A percentile compares a stretch with the other conserved stretches of the same genome.
These are phyloP conservation scores for Colletotrichum endophyticum DNA, from an alignment of 2,329 filamentous ascomycete species.

Conservation along the genomic window DNA sequence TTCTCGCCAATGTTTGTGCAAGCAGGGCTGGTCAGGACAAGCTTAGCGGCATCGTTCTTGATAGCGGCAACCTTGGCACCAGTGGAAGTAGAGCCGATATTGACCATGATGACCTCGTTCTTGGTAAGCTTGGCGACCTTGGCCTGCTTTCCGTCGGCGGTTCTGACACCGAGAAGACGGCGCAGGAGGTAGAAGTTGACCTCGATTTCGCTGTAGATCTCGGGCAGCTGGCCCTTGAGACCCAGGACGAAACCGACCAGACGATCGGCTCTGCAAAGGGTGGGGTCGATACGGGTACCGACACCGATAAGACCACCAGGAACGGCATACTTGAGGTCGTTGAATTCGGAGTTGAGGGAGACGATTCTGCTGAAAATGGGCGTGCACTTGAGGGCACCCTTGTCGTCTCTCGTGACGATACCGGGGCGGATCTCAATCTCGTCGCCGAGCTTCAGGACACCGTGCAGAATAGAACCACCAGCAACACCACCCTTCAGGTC, in stretches of 20 bases:
- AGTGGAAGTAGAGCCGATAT: conserved; percentile 96
- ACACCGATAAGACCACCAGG: conserved; percentile 98
- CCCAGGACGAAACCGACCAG: conserved; percentile 97
- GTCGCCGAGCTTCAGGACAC: conserved; percentile 94
- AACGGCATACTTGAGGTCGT: conserved; percentile 97
- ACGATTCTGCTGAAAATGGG: conserved; percentile 97
- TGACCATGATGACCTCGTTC: conserved; percentile 99
- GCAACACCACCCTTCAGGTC: conserved; percentile 98
- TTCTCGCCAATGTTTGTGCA: conserved; percentile 99
- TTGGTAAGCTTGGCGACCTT: conserved; percentile 98
- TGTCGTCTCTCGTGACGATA: conserved; percentile 94
- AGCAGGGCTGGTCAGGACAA: conserved; percentile 89
- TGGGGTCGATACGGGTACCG: conserved; percentile 95
- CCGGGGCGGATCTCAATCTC: conserved; percentile 99
- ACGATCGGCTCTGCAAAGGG: conserved; percentile 97
- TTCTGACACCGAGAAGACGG: conserved; percentile 93
- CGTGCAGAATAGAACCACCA: conserved; percentile 94
- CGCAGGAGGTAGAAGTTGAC: conserved; percentile 99
- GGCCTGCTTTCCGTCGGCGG: conserved; percentile 97
- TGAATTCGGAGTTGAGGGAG: conserved; percentile 92
- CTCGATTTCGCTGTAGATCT: conserved; percentile 98
- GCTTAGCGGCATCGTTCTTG: conserved; percentile 96
- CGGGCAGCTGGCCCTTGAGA: conserved; percentile 89
- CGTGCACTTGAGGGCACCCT: conserved; percentile 92
- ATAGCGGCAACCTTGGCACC: conserved; percentile 97